Evolutionary conservation across 371 early-diverging fungal species (phyloP).

Genomic region (Mortierella sp.): DNA sequence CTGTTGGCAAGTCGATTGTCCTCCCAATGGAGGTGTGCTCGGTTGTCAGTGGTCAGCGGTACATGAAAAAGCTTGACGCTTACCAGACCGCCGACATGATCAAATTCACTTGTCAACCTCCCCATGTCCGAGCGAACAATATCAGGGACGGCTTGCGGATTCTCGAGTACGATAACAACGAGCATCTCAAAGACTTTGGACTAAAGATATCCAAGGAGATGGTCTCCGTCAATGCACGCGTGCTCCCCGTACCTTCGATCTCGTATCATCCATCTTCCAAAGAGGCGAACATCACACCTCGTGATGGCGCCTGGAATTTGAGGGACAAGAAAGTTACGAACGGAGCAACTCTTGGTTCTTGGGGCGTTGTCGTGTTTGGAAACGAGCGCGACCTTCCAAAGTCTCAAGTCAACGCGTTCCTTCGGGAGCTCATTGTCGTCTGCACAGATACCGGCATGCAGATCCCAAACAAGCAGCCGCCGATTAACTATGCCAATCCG

Average conservation of each 20-base stretch:
- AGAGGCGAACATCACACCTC: constrained; percentile 79
- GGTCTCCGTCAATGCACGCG: constrained; percentile 69
- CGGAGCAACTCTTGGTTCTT: constrained; percentile 82
- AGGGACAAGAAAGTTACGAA: constrained; percentile 84
- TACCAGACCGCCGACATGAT: constrained; percentile 94
- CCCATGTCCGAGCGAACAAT: constrained; percentile 71
- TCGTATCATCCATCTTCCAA: constrained; percentile 71
- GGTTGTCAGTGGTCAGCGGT: constrained; percentile 83
- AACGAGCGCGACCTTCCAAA: constrained; percentile 46
- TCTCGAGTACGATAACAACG: constrained; percentile 66
- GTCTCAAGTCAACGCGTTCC: constrained; percentile 61
- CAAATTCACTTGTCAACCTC: constrained; percentile 87
- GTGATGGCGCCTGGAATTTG: constrained; percentile 94
- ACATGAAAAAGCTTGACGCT: constrained; percentile 82
- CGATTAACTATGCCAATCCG: constrained; percentile 75
- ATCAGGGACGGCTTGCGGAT: constrained; percentile 65
- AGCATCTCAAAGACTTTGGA: constrained; percentile 71
- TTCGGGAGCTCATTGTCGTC: constrained; percentile 62
- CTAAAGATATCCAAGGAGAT: constrained; percentile 73
- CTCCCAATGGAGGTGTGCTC: constrained; percentile 93
- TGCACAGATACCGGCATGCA: constrained; percentile 70
- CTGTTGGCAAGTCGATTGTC: constrained; percentile 65
- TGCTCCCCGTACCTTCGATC: constrained; percentile 81
- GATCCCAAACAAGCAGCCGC: constrained; percentile 56
- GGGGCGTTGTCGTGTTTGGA: constrained; percentile 83